phyloP scores from a whole-genome alignment of 768 basidiomycete genomes.

The Serendipita vermifera region DNA sequence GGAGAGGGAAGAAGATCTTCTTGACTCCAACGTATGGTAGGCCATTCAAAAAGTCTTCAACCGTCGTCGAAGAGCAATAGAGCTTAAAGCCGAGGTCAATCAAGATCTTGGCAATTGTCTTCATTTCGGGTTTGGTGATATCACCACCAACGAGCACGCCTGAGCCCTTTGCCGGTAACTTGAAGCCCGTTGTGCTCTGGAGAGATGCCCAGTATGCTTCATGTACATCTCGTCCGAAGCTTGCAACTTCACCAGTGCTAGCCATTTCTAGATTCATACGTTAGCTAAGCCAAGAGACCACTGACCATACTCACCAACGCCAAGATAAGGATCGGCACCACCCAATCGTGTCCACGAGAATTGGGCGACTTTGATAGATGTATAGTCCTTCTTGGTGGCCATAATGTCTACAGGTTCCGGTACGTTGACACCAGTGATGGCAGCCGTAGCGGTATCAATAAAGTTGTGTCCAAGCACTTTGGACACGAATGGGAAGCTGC shows the following conservation, averaged over 20 bases:
- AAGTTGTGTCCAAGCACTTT: constrained; percentile 97
- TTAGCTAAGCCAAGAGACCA: neutral
- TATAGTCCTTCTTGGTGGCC: constrained; percentile 79
- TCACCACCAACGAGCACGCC: constrained; percentile 93
- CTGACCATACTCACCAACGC: constrained; percentile 82
- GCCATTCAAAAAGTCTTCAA: constrained; percentile 70
- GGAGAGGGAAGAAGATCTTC: constrained; percentile 90
- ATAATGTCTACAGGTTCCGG: constrained; percentile 88
- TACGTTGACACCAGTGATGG: constrained; percentile 73
- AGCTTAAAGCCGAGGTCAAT: constrained; percentile 88
- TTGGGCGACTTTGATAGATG: constrained; percentile 92
- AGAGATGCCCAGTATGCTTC: constrained; percentile 95
- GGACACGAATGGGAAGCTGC: constrained; percentile 98
- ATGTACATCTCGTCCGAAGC: constrained; percentile 84
- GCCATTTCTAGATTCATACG: constrained; percentile 65
- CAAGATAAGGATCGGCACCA: constrained; percentile 93
- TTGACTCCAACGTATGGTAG: constrained; percentile 68
- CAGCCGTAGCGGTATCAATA: constrained; percentile 82
- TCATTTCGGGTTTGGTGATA: constrained; percentile 75
- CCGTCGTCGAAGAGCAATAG: constrained; percentile 67
- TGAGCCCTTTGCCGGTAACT: constrained; percentile 66
- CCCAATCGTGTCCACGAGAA: constrained; percentile 96
- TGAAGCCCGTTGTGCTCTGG: constrained; percentile 94
- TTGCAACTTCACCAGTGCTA: constrained; percentile 93
- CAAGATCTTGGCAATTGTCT: constrained; percentile 62